Conservation (phyloP, 1,284 basidiomycete genomes). For the Exsudoporus floridanus region DNA sequence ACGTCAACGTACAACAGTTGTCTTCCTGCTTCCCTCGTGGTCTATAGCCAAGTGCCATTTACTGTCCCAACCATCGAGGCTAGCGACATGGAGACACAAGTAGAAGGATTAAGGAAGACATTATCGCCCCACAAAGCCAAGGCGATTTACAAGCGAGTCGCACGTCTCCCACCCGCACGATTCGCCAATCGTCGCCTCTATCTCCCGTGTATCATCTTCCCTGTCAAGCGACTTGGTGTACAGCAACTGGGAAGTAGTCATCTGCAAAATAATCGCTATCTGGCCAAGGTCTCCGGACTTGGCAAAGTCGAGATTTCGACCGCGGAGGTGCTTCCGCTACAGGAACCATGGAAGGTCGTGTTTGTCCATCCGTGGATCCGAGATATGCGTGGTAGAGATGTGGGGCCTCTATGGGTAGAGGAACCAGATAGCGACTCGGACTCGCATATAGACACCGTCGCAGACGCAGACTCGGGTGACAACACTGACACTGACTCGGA, state of each 20-base stretch:
- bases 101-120: neutral
- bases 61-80: neutral
- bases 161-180: neutral
- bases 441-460: neutral
- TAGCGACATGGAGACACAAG: neutral
- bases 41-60: no score
- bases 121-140: neutral
- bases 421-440: neutral
- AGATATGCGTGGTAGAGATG: neutral
- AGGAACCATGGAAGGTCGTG: slow-evolving; percentile 1
- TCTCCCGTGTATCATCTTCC: neutral
- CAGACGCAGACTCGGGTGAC: neutral
- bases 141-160: neutral
- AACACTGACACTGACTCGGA: neutral
- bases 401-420: neutral
- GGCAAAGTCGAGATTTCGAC: neutral
- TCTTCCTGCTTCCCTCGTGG: no score
- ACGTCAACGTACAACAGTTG: no score
- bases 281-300: neutral
- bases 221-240: neutral
- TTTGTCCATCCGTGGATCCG: slow-evolving; percentile 5
- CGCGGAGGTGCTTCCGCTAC: neutral
- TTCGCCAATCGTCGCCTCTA: neutral
- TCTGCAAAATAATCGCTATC: neutral
- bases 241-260: neutral